Conservation (phyloP, 2,329 filamentous ascomycete species). For the Tolypocladium ovalisporum region DNA sequence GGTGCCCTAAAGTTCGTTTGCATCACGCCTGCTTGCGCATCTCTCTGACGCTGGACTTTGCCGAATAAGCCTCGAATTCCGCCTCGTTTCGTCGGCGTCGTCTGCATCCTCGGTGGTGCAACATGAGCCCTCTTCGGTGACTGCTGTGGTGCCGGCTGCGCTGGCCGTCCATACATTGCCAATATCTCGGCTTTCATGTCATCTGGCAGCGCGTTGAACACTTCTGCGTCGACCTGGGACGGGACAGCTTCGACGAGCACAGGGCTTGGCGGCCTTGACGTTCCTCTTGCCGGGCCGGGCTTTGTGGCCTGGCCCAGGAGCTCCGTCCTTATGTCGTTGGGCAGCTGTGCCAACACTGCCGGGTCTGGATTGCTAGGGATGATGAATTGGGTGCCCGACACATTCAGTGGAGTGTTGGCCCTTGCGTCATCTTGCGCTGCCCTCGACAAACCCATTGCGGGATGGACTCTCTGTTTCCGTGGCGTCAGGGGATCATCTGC, state of each 20-base stretch:
- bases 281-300: constrained; percentile 8
- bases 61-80: constrained; percentile 27
- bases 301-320: constrained; percentile 49
- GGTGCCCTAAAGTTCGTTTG: constrained; percentile 62
- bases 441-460: constrained; percentile 39
- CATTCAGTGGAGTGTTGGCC: constrained; percentile 61
- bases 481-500: constrained; percentile 43
- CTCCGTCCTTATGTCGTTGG: constrained; percentile 68
- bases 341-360: constrained; percentile 71
- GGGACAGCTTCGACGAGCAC: constrained; percentile 38
- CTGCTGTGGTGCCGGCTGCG: constrained; percentile 28
- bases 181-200: constrained; percentile 80
- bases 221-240: constrained; percentile 76
- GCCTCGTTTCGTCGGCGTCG: constrained; percentile 57
- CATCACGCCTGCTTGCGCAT: constrained; percentile 48
- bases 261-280: constrained; percentile 26
- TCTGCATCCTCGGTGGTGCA: constrained; percentile 38
- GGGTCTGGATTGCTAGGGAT: constrained; percentile 77
- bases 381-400: constrained; percentile 82
- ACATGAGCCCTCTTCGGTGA: constrained; percentile 47
- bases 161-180: constrained; percentile 48
- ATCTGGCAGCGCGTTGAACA: constrained; percentile 71
- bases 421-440: constrained; percentile 38
- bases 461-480: constrained; percentile 40
- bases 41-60: constrained; percentile 38